These are phyloP conservation scores for Triticum timopheevii DNA, from an alignment of 176 grass and related monocot genomes.

Conservation along the genomic window DNA sequence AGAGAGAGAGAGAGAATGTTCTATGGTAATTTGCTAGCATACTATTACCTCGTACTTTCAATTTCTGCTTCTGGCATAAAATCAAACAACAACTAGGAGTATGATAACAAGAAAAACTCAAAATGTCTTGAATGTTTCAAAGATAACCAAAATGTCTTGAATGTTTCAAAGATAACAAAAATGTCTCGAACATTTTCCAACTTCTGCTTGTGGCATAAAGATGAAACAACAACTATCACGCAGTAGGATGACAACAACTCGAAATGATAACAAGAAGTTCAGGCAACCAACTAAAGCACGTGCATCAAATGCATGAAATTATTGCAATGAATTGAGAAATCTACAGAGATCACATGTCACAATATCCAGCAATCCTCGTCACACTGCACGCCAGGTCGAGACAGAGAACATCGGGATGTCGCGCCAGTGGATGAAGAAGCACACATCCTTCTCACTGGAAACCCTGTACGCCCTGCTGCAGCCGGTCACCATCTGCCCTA, in stretches of 20 bases:
- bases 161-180: no score
- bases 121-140: background rate
- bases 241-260: background rate
- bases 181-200: no score
- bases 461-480: conserved; percentile 20
- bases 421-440: conserved; percentile 43
- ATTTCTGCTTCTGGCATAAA: no score
- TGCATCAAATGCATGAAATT: background rate
- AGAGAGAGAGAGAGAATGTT: no score
- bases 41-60: no score
- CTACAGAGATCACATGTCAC: background rate
- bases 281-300: background rate
- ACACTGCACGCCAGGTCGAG: conserved; percentile 39
- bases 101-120: no score
- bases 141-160: background rate
- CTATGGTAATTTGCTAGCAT: no score
- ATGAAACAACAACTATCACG: background rate
- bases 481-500: conserved; percentile 19
- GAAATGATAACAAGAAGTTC: background rate
- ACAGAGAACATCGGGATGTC: conserved; percentile 48
- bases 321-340: background rate
- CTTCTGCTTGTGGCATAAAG: background rate
- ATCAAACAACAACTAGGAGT: no score
- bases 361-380: background rate
- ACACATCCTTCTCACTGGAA: background rate